Percentiles rank a stretch among this genome's conserved stretches.
Evolutionary conservation across 495 filamentous ascomycete genomes (phyloP).

Genomic region (Penicillium cinerascens): DNA sequence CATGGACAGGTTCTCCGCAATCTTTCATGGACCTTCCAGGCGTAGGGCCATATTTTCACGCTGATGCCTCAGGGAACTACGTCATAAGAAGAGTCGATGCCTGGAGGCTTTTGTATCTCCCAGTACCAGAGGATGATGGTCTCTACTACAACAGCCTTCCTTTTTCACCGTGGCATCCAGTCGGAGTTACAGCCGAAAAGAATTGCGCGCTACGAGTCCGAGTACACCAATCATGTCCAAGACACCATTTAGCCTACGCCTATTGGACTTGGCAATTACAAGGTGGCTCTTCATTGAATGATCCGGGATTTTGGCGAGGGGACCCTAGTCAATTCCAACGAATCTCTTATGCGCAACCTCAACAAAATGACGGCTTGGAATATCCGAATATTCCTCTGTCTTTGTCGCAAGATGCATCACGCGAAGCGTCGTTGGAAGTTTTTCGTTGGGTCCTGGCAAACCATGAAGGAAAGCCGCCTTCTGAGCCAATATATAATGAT

Average conservation of each 20-base stretch:
- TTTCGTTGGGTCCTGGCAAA: slow-evolving; percentile 5
- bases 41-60: slow-evolving; percentile 10
- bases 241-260: neutral
- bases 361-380: neutral
- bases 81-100: neutral
- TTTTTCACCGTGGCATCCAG: neutral
- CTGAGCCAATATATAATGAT: slow-evolving; percentile 6
- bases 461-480: slow-evolving; percentile 1
- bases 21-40: slow-evolving; percentile 20
- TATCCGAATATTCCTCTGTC: slow-evolving; percentile 1
- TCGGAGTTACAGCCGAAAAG: neutral
- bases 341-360: neutral
- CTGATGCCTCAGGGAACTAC: too few species aligned
- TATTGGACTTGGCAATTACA: neutral
- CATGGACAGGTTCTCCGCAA: slow-evolving; percentile 17
- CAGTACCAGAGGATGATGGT: neutral
- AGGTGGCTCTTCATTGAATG: neutral
- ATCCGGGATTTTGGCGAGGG: neutral
- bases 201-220: slow-evolving; percentile 1
- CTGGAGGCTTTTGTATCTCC: slow-evolving; percentile 4
- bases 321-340: neutral
- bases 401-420: neutral
- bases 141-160: slow-evolving; percentile 1
- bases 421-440: slow-evolving; percentile 2
- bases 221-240: neutral